Evolutionary conservation across 2,329 filamentous ascomycete genomes (phyloP), one percentile per base, ranked within the genome.

Genomic region (Phaeosphaeria sp.): DNA sequence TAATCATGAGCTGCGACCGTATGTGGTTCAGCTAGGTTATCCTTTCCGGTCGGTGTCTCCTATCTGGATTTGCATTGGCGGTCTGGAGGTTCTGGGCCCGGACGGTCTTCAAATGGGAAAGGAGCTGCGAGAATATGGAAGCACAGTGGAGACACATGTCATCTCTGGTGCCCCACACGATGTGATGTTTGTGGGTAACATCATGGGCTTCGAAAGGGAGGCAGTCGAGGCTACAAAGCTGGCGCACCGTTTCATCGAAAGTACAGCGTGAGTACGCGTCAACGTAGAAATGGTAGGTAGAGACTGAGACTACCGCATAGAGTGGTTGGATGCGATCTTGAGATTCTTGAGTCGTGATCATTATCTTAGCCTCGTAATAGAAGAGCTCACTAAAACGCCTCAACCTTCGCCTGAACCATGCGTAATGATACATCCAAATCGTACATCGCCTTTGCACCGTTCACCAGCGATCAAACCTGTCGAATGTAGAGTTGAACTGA

Each of bases 401-500:
- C 3, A 36, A 36, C 25, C 25, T 5, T 6, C 30, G 13, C 30
- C 13, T 11, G 3, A 36, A 11, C 30, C 11, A 17, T 22, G 18
- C n/a, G 20, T 43, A 18, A 43, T 43, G 9, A 43, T 43, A 43
- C 41, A 43, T 43, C 3, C 7, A 21, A 20, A 21, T 43, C 17
- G 20, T 43, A 43, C 41, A 18, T 21, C 41, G n/a, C 20, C 11
- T 21, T 11, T 43, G n/a, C 41, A 7, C 41, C 6, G n/a, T 6
- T 56, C 33, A 64, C 57, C 63, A 64, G n/a, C 59, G 54, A 22
- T 52, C 55, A 11, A 64, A 54, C 22, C 54, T 42, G 6, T 48
- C 43, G 21, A 64, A 59, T 3, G 64, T 56, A 17, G 62, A 59
- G 33, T 50, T 51, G 20, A 66, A 66, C 17, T 62, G 55, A 18